phyloP scores from a whole-genome alignment of 305 asterid species.

The Fraxinus xanthoxyloides region DNA sequence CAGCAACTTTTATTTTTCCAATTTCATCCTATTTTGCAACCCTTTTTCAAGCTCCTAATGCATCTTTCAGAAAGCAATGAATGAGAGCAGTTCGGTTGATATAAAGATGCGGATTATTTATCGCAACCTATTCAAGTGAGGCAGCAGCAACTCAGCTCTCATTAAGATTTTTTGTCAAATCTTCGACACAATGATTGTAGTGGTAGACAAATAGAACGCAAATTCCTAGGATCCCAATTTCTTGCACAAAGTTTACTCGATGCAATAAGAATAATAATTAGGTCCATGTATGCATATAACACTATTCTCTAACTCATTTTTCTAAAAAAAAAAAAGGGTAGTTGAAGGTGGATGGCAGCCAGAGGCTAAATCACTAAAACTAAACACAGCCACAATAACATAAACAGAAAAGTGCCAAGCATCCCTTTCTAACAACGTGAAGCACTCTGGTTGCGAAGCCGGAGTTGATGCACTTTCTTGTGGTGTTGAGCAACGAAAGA shows the following conservation, averaged over 20 bases:
- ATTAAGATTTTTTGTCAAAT: neutral
- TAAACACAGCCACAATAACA: slow-evolving; percentile 9
- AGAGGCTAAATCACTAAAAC: neutral
- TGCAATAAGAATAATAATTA: slow-evolving; percentile 1
- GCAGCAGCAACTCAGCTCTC: neutral
- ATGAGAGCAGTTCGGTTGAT: neutral
- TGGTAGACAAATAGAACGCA: neutral
- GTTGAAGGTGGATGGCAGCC: no score
- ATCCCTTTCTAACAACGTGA: neutral
- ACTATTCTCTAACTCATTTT: no score
- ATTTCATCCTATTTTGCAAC: neutral
- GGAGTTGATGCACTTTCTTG: neutral
- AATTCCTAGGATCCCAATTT: neutral
- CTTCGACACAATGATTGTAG: neutral
- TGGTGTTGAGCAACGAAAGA: neutral
- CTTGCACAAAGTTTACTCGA: neutral
- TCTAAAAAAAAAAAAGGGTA: no score
- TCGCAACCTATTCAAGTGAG: neutral
- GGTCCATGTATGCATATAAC: slow-evolving; percentile 18
- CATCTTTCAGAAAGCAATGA: neutral
- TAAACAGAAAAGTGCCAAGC: slow-evolving; percentile 23
- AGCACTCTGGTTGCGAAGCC: neutral
- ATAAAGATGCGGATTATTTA: neutral
- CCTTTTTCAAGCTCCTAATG: neutral
- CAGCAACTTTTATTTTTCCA: neutral